Evolutionary conservation across 208 protist species (phyloP).

Genomic region (Wallacemonas rigidus): DNA sequence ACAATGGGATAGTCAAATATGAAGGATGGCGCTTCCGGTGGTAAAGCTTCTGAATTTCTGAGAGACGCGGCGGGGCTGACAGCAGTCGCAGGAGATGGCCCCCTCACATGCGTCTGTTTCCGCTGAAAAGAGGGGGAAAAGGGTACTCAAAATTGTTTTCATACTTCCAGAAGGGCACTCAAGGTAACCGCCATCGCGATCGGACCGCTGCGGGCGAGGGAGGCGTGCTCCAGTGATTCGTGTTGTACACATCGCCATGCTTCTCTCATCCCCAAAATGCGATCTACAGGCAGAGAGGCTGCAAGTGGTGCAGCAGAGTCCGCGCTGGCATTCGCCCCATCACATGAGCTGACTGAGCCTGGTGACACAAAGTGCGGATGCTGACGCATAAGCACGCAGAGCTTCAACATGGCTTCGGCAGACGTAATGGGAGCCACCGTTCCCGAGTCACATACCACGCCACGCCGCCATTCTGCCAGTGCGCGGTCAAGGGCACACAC

Average conservation of each 20-base stretch:
- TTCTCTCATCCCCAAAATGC: neutral
- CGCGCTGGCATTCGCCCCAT: neutral
- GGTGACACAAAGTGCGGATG: neutral
- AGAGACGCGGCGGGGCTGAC: too few species aligned
- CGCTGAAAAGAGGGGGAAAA: neutral
- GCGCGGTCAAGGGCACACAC: neutral
- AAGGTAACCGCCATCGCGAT: neutral
- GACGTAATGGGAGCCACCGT: neutral
- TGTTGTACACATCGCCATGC: neutral
- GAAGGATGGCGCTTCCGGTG: too few species aligned
- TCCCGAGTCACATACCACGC: too few species aligned
- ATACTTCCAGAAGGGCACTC: neutral
- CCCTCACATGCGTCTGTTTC: too few species aligned
- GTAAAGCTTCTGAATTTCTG: too few species aligned
- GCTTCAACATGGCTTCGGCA: neutral
- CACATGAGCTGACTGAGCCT: neutral
- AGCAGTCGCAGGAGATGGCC: too few species aligned
- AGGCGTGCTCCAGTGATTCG: neutral
- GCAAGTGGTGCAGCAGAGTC: neutral
- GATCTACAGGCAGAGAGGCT: neutral
- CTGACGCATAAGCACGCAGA: neutral
- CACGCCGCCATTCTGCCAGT: neutral
- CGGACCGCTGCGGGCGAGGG: neutral
- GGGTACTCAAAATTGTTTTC: too few species aligned
- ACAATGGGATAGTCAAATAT: too few species aligned